Percentiles rank a stretch among this genome's conserved stretches.
These are phyloP conservation scores for Pseudomassariella vexata DNA, from an alignment of 2,329 filamentous ascomycete genomes.

Conservation along the genomic window DNA sequence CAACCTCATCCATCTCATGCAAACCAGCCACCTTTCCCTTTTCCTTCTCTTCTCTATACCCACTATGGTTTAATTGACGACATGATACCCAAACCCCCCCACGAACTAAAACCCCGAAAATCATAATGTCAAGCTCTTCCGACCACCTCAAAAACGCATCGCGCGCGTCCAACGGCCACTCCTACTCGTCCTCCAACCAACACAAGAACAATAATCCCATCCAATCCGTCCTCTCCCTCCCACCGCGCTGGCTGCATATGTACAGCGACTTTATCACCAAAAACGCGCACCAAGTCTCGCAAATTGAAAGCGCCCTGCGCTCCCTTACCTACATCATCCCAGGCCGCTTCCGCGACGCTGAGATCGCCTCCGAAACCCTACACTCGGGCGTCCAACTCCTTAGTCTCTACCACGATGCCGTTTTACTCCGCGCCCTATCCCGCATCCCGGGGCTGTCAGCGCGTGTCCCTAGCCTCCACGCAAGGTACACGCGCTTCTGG, in stretches of 20 bases:
- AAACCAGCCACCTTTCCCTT: too few species aligned
- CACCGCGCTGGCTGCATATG: constrained; percentile 61
- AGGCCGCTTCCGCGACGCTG: constrained; percentile 83
- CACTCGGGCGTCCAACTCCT: constrained; percentile 86
- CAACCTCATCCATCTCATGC: too few species aligned
- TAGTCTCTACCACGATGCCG: constrained; percentile 85
- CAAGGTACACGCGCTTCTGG: constrained; percentile 65
- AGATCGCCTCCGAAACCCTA: constrained; percentile 88
- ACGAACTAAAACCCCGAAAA: too few species aligned
- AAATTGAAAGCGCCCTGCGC: constrained; percentile 88
- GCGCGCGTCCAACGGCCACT: constrained; percentile 11
- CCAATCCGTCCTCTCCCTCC: constrained; percentile 47
- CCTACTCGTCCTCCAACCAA: constrained; percentile 6
- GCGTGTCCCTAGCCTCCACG: constrained; percentile 50
- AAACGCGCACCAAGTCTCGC: constrained; percentile 87
- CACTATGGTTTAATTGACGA: too few species aligned
- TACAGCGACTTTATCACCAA: constrained; percentile 92
- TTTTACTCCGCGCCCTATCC: constrained; percentile 64
- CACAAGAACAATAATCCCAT: constrained; percentile 26
- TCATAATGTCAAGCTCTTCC: too few species aligned
- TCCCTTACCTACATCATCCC: constrained; percentile 96
- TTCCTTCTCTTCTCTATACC: too few species aligned
- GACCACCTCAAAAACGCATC: constrained; percentile 10
- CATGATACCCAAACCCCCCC: too few species aligned
- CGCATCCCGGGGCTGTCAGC: constrained; percentile 53